These are phyloP conservation scores for Myriosclerotinia scirpicola DNA, from an alignment of 2,329 filamentous ascomycete genomes.

Conservation along the genomic window DNA sequence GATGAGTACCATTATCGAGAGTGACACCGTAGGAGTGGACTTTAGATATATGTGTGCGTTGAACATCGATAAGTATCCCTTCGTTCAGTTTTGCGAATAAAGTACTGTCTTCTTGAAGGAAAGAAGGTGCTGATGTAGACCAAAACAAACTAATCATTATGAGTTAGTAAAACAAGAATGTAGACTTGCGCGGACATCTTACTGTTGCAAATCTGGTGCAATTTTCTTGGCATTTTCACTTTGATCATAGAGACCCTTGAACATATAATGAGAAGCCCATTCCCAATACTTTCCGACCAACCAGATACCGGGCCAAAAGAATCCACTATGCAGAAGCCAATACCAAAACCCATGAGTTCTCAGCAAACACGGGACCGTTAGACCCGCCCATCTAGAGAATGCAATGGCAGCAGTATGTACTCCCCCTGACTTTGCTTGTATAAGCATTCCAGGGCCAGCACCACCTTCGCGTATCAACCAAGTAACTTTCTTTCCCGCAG, in stretches of 20 bases:
- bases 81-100: conserved; percentile 17
- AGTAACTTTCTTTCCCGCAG: conserved; percentile 28
- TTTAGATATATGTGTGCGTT: conserved; percentile 18
- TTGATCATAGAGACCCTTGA: conserved; percentile 18
- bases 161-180: background rate
- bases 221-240: conserved; percentile 22
- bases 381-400: conserved; percentile 17
- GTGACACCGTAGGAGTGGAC: background rate
- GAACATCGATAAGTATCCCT: conserved; percentile 9
- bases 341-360: conserved; percentile 26
- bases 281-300: conserved; percentile 23
- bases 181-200: background rate
- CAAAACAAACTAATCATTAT: conserved; percentile 17
- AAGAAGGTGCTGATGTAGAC: conserved; percentile 21
- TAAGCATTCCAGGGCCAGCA: conserved; percentile 24
- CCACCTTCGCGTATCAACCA: conserved; percentile 30
- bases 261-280: conserved; percentile 20
- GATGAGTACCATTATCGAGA: conserved; percentile 8
- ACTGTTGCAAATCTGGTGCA: conserved; percentile 21
- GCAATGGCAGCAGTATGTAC: conserved; percentile 23
- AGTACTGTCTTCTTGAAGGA: conserved; percentile 14
- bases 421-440: conserved; percentile 20
- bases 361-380: conserved; percentile 18
- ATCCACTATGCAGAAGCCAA: conserved; percentile 26
- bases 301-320: conserved; percentile 22